These are phyloP conservation scores for Arabidopsis lyrata DNA, from an alignment of 441 rosid species.

Conservation along the genomic window DNA sequence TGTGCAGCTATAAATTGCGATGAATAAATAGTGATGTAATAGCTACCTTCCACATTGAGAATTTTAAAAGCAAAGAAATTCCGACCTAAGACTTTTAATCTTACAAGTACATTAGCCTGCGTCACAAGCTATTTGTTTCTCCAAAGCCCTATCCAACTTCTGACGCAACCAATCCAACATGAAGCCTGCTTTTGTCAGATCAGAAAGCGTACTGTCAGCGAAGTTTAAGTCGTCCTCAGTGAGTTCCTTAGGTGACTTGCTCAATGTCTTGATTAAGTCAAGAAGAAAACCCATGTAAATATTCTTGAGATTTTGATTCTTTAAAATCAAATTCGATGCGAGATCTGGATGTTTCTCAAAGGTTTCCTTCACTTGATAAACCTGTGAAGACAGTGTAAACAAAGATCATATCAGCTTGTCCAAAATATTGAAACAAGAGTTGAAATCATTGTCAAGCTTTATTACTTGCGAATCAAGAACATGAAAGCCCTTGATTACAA, in stretches of 20 bases:
- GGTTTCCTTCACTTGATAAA: slow-evolving; percentile 28
- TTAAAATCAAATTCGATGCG: slow-evolving; percentile 20
- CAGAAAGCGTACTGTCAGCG: not conserved
- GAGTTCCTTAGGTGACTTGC: slow-evolving; percentile 3
- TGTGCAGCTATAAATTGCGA: not conserved
- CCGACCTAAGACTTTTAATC: not conserved
- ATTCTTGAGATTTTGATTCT: slow-evolving; percentile 39
- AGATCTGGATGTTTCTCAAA: slow-evolving; percentile 39
- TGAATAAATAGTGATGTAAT: not conserved
- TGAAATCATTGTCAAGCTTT: not conserved
- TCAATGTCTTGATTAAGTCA: not conserved
- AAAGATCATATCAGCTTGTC: not conserved
- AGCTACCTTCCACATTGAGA: not conserved
- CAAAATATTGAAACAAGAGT: not conserved
- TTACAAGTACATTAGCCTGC: not conserved
- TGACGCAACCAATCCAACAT: slow-evolving; percentile 10
- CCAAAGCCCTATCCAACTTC: slow-evolving; percentile 13
- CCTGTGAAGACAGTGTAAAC: not conserved
- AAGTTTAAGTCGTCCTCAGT: not conserved
- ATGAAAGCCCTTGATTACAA: slow-evolving; percentile 6
- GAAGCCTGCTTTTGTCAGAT: slow-evolving; percentile 22
- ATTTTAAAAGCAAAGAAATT: not conserved
- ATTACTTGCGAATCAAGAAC: slow-evolving; percentile 11
- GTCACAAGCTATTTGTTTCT: not conserved
- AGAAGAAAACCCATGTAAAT: slow-evolving; percentile 22